Conservation (phyloP, 345 rosid genomes). For the Schrenkiella parvula region DNA sequence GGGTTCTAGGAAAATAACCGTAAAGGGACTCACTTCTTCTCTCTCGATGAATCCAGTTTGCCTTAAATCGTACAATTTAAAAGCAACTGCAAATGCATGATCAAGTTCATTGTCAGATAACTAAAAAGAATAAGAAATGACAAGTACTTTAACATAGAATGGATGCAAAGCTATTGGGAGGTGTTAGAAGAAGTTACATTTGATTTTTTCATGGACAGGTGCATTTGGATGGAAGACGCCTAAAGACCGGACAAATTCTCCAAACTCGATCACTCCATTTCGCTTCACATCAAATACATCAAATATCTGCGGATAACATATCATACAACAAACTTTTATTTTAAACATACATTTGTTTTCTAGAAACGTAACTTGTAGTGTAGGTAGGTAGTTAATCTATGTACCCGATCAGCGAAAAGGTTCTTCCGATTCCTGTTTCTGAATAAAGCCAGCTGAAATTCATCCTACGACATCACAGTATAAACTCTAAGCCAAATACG, state of each 20-base stretch:
- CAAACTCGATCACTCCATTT: constrained; percentile 89
- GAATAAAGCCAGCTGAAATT: constrained; percentile 87
- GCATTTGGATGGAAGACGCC: constrained; percentile 84
- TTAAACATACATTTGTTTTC: neutral
- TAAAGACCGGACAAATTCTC: constrained; percentile 84
- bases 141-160: neutral
- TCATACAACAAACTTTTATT: neutral
- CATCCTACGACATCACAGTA: constrained; percentile 50
- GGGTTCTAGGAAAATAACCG: neutral
- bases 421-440: constrained; percentile 64
- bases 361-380: neutral
- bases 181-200: constrained; percentile 41
- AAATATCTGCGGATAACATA: constrained; percentile 48
- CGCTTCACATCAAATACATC: constrained; percentile 83
- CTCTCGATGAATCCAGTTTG: constrained; percentile 83
- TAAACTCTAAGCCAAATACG: neutral
- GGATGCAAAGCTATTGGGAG: neutral
- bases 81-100: constrained; percentile 61
- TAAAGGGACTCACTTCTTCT: constrained; percentile 61
- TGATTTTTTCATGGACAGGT: constrained; percentile 55
- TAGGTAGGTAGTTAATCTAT: neutral
- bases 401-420: constrained; percentile 89
- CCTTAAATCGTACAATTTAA: constrained; percentile 74
- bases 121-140: neutral
- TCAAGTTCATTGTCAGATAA: neutral